Conservation (phyloP, 176 grass and related monocot genomes). For the Phragmites australis region DNA sequence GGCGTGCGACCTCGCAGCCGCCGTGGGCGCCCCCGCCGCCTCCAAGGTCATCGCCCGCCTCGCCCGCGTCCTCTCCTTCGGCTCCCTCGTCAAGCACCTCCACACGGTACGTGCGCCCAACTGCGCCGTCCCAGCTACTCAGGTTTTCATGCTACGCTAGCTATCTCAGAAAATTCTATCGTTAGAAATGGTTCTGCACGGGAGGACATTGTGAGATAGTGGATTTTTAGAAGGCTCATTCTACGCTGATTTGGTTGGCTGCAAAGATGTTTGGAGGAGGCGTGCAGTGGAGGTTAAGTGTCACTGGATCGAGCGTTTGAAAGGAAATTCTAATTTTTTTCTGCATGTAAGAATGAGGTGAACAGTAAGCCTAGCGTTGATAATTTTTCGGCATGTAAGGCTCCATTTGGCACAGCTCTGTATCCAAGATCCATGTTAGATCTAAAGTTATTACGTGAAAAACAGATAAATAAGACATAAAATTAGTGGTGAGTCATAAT, state of each 20-base stretch:
- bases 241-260: not conserved
- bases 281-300: not conserved
- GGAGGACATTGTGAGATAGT: not conserved
- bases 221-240: not conserved
- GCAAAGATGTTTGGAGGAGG: not conserved
- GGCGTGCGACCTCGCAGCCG: conserved; percentile 56
- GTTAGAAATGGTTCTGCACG: not conserved
- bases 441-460: too few species aligned
- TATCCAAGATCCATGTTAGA: too few species aligned
- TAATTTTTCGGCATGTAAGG: too few species aligned
- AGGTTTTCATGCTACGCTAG: not conserved
- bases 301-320: too few species aligned
- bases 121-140: not conserved
- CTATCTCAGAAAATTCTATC: not conserved
- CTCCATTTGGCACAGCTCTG: too few species aligned
- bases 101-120: conserved; percentile 61
- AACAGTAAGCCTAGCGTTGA: too few species aligned
- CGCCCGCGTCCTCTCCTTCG: conserved; percentile 56
- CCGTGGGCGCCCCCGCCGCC: conserved; percentile 49
- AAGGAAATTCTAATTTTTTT: too few species aligned
- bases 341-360: too few species aligned
- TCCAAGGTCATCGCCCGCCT: conserved; percentile 68
- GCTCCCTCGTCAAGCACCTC: conserved; percentile 71
- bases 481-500: too few species aligned
- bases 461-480: too few species aligned